phyloP scores from a whole-genome alignment of 768 basidiomycete species.

The Trametes punicea region DNA sequence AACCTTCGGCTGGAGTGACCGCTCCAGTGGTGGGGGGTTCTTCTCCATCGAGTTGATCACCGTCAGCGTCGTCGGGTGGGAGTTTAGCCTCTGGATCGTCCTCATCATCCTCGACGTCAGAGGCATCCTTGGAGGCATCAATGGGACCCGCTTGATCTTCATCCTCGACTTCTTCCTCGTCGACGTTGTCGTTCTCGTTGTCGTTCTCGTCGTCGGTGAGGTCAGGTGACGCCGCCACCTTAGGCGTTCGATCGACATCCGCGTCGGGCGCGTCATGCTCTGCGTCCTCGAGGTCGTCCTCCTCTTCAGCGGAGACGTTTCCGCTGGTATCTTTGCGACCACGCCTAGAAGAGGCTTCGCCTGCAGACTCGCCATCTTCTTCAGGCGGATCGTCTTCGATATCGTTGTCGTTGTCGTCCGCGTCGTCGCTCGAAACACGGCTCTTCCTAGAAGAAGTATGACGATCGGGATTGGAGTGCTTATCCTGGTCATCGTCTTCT shows the following conservation, averaged over 20 bases:
- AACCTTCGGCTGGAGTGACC: conserved; percentile 19
- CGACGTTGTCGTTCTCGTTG: conserved; percentile 35
- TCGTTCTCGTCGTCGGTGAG: conserved; percentile 36
- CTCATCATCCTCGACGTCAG: conserved; percentile 25
- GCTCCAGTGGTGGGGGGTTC: conserved; percentile 15
- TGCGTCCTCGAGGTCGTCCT: conserved; percentile 31
- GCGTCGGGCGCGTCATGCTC: conserved; percentile 24
- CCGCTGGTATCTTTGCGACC: conserved; percentile 19
- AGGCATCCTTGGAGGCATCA: conserved; percentile 5
- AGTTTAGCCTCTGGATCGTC: conserved; percentile 23
- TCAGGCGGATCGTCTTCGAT: conserved; percentile 21
- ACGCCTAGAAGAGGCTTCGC: conserved; percentile 16
- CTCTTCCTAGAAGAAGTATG: conserved; percentile 16
- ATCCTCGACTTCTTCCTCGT: conserved; percentile 22
- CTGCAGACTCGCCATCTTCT: conserved; percentile 26
- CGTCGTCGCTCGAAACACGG: conserved; percentile 19
- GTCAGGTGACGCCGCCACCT: conserved; percentile 25
- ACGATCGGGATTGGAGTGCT: conserved; percentile 24
- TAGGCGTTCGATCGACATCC: conserved; percentile 20
- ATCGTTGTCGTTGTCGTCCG: conserved; percentile 17
- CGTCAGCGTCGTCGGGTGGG: conserved; percentile 30
- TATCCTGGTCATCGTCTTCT: conserved; percentile 47
- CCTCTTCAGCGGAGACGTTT: conserved; percentile 29
- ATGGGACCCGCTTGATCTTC: conserved; percentile 13
- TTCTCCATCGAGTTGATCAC: conserved; percentile 23